Base-by-base conservation (phyloP, 441 rosid species). In the Pelargonium cotyledonis region DNA sequence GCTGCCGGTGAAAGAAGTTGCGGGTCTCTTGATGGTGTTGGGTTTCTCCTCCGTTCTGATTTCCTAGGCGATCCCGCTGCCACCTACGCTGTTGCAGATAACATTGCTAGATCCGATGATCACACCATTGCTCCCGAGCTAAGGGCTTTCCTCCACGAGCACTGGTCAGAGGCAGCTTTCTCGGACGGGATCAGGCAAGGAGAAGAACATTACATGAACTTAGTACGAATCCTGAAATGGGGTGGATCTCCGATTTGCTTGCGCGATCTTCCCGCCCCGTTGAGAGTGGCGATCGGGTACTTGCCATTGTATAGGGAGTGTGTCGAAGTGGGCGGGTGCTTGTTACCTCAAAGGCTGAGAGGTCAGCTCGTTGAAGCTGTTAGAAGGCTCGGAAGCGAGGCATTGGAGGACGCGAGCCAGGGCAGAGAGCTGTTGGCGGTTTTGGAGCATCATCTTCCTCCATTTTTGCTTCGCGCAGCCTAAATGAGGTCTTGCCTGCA, bases 1-100 rank as follows among this genome's bases (percentile, higher is more conserved):
- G 93, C 95, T 38, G 96, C 95, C n/a, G 98, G 98, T 3, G 98
- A 92, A 76, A 77, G 96, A 71, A 88, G 98, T 68, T 85, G 95
- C 1, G 96, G 96, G 57, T 87, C 93, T 3, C 87, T 92, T 47
- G 85, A 87, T 12, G 96, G 98, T 53, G 98, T 92, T 29, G 93
- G 90, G 5, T 92, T 90, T 77, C 96, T 90, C 55, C 89, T 92
- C n/a, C 78, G 79, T 19, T 85, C 98, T 8, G 89, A 92, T 73
- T 90, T 90, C 85, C 76, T 92, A 38, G 85, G 93, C 4, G 95
- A 92, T 73, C 91, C 95, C 3, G 83, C 82, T 15, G 95, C 93
- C 44, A 88, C 98, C 2, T 90, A 90, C 14, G 83, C 91, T 21
- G 89, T 87, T 51, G 95, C 96, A 0, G 89, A 92, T 80, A 82